These are phyloP conservation scores for Penicillium diatomitis DNA, from an alignment of 495 filamentous ascomycete species.

Conservation along the genomic window DNA sequence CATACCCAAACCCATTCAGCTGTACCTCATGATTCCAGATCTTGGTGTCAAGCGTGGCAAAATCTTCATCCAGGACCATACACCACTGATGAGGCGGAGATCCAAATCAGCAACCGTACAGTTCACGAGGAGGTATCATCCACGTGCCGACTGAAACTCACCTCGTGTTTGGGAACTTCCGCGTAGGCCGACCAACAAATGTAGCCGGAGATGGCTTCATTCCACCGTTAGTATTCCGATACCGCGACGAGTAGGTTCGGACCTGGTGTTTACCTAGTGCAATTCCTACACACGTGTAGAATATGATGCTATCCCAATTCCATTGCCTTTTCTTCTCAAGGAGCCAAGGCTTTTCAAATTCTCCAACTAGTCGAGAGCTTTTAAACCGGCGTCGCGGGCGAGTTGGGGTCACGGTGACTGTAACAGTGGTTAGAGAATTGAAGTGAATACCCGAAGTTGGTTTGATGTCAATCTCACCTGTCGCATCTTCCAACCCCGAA, in stretches of 20 bases:
- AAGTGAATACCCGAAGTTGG: not conserved
- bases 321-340: conserved; percentile 16
- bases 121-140: not conserved
- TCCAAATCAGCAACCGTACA: not conserved
- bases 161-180: conserved; percentile 11
- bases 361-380: conserved; percentile 24
- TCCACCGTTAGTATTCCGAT: not conserved
- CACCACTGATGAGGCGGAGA: conserved; percentile 47
- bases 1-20: conserved; percentile 46
- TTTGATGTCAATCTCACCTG: not conserved
- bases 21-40: conserved; percentile 68
- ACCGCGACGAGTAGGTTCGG: too few relatives aligned
- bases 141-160: not conserved
- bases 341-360: conserved; percentile 32
- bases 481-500: not conserved
- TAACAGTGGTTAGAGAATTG: too few relatives aligned
- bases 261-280: conserved; percentile 9
- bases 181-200: conserved; percentile 16
- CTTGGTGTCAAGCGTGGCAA: conserved; percentile 45
- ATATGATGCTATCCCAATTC: conserved; percentile 25
- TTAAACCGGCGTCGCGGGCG: conserved; percentile 13
- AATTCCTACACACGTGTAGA: conserved; percentile 21
- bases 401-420: not conserved
- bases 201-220: conserved; percentile 10
- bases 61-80: conserved; percentile 60